Evolutionary conservation across 116 monocot species (phyloP).

Genomic region (Posidonia oceanica): DNA sequence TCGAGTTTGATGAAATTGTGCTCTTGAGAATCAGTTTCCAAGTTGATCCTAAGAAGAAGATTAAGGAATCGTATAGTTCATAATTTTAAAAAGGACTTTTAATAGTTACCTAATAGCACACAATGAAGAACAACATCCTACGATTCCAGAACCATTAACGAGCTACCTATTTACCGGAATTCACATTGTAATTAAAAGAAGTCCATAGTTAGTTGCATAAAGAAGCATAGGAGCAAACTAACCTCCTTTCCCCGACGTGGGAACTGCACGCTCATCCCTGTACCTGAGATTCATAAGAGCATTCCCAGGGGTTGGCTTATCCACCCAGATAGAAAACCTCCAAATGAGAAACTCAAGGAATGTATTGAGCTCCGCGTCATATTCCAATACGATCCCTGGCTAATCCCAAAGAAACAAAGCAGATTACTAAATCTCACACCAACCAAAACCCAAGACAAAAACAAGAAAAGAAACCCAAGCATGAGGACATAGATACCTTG

Average conservation of each 20-base stretch:
- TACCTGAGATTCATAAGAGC: conserved; percentile 92
- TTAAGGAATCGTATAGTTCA: too few relatives aligned
- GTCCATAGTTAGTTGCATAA: not conserved
- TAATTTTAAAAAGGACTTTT: too few relatives aligned
- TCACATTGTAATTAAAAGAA: not conserved
- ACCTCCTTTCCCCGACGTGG: conserved; percentile 56
- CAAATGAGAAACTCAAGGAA: conserved; percentile 95
- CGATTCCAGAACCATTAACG: not conserved
- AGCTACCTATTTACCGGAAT: not conserved
- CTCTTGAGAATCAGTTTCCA: too few relatives aligned
- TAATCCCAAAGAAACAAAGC: conserved; percentile 49
- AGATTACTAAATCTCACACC: conserved; percentile 11
- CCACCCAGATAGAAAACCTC: conserved; percentile 99
- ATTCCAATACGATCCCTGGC: conserved; percentile 95
- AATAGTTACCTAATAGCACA: too few relatives aligned
- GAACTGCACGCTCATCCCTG: conserved; percentile 57
- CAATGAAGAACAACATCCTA: too few relatives aligned
- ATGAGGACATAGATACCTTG: conserved; percentile 35
- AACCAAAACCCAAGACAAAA: not conserved
- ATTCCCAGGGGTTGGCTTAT: conserved; percentile 97
- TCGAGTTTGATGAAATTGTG: too few relatives aligned
- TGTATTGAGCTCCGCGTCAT: conserved; percentile 83
- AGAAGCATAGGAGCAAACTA: not conserved
- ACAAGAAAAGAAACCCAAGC: not conserved
- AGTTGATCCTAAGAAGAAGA: too few relatives aligned